Evolutionary conservation across 139 green algal genomes (phyloP).

Genomic region (Dunaliella sp.): DNA sequence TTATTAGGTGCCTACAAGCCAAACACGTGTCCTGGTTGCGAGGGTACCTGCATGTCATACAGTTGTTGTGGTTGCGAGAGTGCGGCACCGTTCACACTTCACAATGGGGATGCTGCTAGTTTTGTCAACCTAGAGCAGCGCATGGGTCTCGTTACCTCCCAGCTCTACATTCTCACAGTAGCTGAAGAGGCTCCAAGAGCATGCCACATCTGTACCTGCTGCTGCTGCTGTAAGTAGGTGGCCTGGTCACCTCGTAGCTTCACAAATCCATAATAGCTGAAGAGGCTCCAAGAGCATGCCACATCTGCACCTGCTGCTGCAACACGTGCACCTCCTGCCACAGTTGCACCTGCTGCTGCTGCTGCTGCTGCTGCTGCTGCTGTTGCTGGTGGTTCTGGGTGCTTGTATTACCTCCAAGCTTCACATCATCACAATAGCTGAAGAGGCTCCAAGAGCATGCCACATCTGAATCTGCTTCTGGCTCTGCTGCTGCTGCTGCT

Average conservation of each 20-base stretch:
- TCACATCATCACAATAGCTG: neutral
- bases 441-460: neutral
- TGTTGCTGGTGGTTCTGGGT: too few relatives aligned
- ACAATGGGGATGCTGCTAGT: neutral
- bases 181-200: neutral
- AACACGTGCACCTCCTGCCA: too few relatives aligned
- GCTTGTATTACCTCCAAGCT: too few relatives aligned
- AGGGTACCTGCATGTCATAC: too few relatives aligned
- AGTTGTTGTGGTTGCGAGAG: neutral
- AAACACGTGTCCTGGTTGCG: too few relatives aligned
- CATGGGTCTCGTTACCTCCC: neutral
- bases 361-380: too few relatives aligned
- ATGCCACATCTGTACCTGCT: neutral
- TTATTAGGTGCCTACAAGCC: neutral
- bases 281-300: neutral
- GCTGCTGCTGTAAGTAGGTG: too few relatives aligned
- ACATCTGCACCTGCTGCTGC: neutral
- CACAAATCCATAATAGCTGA: neutral
- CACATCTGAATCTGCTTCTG: too few relatives aligned
- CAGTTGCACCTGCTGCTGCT: too few relatives aligned
- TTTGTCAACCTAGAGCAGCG: neutral
- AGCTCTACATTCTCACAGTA: neutral
- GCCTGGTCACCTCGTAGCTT: too few relatives aligned
- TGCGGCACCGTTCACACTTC: neutral
- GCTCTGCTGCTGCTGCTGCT: too few relatives aligned